These are phyloP conservation scores for Besnoitia besnoiti DNA, from an alignment of 169 alveolate species.

Conservation along the genomic window DNA sequence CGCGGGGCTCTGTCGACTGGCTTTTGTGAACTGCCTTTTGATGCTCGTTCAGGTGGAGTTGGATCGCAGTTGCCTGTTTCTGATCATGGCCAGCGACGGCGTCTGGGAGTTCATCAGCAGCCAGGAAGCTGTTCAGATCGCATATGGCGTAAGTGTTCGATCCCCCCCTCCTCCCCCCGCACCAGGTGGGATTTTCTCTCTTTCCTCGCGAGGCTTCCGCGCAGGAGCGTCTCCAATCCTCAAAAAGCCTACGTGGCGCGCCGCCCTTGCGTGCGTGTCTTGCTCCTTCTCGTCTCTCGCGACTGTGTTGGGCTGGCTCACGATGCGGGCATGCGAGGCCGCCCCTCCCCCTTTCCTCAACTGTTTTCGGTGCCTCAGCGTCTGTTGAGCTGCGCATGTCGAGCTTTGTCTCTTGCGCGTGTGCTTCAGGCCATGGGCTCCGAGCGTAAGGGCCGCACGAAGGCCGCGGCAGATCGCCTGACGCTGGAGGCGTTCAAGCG, in stretches of 20 bases:
- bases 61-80: conserved; percentile 1
- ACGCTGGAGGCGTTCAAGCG: conserved; percentile 87
- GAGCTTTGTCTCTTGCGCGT: too few species aligned
- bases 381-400: too few species aligned
- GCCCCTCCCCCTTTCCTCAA: too few species aligned
- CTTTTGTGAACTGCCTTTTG: too few species aligned
- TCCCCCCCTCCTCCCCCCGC: background rate
- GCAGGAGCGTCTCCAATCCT: too few species aligned
- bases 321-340: too few species aligned
- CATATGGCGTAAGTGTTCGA: background rate
- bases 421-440: background rate
- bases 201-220: too few species aligned
- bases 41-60: background rate
- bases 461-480: conserved; percentile 78
- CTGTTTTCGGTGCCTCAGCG: too few species aligned
- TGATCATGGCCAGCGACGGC: conserved; percentile 79
- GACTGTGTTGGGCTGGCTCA: too few species aligned
- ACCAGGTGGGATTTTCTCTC: background rate
- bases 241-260: too few species aligned
- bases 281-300: background rate
- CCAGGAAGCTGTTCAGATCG: conserved; percentile 78
- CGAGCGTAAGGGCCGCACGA: background rate
- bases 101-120: conserved; percentile 83
- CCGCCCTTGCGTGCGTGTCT: background rate
- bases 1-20: too few species aligned